Conservation (phyloP, 768 basidiomycete genomes). For the Panaeolus papilionaceus region DNA sequence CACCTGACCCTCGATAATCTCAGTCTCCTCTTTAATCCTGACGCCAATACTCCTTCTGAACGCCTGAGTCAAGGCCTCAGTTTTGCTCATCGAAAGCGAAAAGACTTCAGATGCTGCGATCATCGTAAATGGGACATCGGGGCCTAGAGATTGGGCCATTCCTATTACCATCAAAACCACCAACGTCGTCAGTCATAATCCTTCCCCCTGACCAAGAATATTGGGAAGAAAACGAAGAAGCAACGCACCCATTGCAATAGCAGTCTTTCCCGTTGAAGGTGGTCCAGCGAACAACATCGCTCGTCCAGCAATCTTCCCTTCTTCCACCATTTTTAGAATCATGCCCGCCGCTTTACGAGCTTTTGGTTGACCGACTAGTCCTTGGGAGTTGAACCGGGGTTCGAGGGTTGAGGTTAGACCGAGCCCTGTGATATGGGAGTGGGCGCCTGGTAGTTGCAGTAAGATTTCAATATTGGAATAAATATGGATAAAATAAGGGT, state of each 20-base stretch:
- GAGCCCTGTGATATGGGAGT: slow-evolving; percentile 95
- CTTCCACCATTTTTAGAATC: slow-evolving; percentile 98
- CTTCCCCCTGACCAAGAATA: background rate
- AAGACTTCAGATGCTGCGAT: slow-evolving; percentile 98
- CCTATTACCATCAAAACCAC: background rate
- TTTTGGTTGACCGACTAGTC: slow-evolving; percentile 97
- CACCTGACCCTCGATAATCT: slow-evolving; percentile 97
- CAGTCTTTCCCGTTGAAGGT: slow-evolving; percentile 97
- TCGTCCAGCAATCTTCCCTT: slow-evolving; percentile 93
- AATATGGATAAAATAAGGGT: background rate
- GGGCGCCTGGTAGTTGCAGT: slow-evolving; percentile 63
- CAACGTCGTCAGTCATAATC: background rate
- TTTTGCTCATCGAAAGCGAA: slow-evolving; percentile 98
- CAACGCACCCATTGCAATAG: slow-evolving; percentile 89
- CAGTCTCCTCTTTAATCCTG: slow-evolving; percentile 96
- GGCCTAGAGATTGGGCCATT: slow-evolving; percentile 94
- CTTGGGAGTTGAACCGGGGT: slow-evolving; percentile 87
- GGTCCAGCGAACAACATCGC: slow-evolving; percentile 98
- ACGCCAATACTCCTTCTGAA: slow-evolving; percentile 97
- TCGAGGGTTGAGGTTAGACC: slow-evolving; percentile 93
- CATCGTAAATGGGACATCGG: slow-evolving; percentile 97
- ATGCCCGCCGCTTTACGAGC: slow-evolving; percentile 98
- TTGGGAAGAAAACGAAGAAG: background rate
- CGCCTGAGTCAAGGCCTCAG: slow-evolving; percentile 96
- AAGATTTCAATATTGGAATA: background rate